Conservation (phyloP, 345 rosid genomes). For the Dipteronia sinensis region DNA sequence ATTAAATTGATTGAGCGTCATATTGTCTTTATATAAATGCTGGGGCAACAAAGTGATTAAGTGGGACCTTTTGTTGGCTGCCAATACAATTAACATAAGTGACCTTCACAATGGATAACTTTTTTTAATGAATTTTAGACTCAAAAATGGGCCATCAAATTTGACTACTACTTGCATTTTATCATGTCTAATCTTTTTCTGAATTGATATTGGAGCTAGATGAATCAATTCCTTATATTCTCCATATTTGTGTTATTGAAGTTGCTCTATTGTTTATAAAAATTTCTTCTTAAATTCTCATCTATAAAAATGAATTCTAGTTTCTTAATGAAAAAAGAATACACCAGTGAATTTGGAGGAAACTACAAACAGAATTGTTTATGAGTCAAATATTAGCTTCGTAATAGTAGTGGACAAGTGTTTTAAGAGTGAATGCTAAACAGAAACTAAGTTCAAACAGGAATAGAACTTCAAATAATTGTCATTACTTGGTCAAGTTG, state of each 20-base stretch:
- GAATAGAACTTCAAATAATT: not conserved
- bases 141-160: conserved; percentile 1
- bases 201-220: not conserved
- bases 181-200: not conserved
- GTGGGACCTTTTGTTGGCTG: conserved; percentile 23
- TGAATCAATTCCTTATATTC: not conserved
- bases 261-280: not conserved
- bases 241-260: not conserved
- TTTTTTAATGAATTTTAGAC: conserved; percentile 7
- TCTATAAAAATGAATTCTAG: not conserved
- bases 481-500: not conserved
- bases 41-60: conserved; percentile 14
- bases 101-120: not conserved
- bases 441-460: not conserved
- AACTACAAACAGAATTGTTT: not conserved
- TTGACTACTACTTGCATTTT: not conserved
- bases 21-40: conserved; percentile 11
- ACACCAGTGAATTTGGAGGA: not conserved
- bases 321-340: not conserved
- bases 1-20: conserved; percentile 14
- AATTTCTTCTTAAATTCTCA: not conserved
- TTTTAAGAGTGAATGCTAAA: not conserved
- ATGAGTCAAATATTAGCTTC: not conserved
- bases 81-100: not conserved
- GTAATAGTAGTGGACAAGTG: not conserved